Evolutionary conservation across 495 filamentous ascomycete genomes (phyloP).

Genomic region (Aspergillus kassunensis): DNA sequence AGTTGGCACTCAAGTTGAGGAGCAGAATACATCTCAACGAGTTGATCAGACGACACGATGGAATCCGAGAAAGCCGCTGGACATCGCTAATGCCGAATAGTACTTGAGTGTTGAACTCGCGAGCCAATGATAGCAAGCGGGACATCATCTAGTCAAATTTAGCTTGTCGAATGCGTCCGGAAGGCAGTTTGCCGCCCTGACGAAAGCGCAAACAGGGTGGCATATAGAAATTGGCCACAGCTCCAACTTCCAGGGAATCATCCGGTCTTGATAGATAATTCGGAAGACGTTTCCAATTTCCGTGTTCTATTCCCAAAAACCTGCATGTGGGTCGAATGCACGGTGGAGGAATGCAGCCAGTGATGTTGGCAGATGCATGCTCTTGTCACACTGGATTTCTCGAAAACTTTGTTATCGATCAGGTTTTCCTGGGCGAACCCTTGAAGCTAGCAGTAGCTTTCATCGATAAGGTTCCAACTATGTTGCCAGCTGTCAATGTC

Average conservation of each 20-base stretch:
- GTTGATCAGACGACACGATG: not conserved
- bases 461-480: not conserved
- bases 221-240: conserved; percentile 1
- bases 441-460: not conserved
- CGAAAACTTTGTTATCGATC: not conserved
- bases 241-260: not conserved
- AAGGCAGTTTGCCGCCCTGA: conserved; percentile 6
- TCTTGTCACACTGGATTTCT: conserved; percentile 1
- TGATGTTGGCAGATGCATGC: not conserved
- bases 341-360: conserved; percentile 2
- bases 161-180: not conserved
- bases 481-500: not conserved
- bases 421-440: not conserved
- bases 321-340: conserved; percentile 9
- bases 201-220: conserved; percentile 1
- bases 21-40: not conserved
- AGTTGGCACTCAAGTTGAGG: not conserved
- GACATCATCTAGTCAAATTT: not conserved
- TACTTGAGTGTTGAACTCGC: not conserved
- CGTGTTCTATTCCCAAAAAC: not conserved
- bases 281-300: not conserved
- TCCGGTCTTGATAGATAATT: not conserved
- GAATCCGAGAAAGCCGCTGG: not conserved
- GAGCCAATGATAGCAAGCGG: not conserved
- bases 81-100: not conserved